Conservation (phyloP, 1,139 yeast species). For the Suhomyces coccinellae region DNA sequence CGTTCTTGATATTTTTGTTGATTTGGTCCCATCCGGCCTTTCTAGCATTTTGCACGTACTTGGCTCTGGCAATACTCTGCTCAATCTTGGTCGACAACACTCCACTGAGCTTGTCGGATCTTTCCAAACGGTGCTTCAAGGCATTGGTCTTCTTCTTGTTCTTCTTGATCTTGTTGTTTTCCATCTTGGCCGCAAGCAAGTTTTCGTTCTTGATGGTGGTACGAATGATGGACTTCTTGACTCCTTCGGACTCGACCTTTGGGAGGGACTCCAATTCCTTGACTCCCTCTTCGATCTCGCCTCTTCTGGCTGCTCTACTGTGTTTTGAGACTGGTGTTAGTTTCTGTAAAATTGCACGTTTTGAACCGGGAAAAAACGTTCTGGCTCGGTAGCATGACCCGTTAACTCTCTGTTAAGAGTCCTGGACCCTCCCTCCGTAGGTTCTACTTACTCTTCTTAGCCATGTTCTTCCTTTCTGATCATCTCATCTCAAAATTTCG, state of each 20-base stretch:
- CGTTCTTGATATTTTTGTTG: conserved; percentile 43
- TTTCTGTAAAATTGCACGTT: not conserved
- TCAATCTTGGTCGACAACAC: conserved; percentile 60
- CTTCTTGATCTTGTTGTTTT: conserved; percentile 37
- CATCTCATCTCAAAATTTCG: conserved; percentile 12
- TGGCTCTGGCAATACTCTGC: conserved; percentile 63
- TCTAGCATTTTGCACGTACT: conserved; percentile 58
- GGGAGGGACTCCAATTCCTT: conserved; percentile 53
- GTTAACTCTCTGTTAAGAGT: not conserved
- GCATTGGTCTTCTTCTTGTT: conserved; percentile 38
- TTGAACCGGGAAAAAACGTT: not conserved
- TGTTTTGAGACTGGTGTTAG: conserved; percentile 55
- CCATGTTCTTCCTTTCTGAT: conserved; percentile 20
- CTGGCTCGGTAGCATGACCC: not conserved
- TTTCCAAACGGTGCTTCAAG: conserved; percentile 43
- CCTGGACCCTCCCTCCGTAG: not conserved
- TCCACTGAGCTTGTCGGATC: conserved; percentile 55
- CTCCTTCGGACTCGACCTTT: conserved; percentile 57
- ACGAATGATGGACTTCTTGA: conserved; percentile 64
- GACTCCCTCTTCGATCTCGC: conserved; percentile 38
- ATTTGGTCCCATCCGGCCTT: conserved; percentile 75
- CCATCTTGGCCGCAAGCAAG: conserved; percentile 56
- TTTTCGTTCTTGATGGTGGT: conserved; percentile 69
- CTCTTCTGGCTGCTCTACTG: conserved; percentile 79
- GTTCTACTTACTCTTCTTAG: conserved; percentile 30